Percentiles rank a stretch among this genome's conserved stretches.
phyloP scores from a whole-genome alignment of 2,329 filamentous ascomycete genomes.

The Calonectria hawksworthii region DNA sequence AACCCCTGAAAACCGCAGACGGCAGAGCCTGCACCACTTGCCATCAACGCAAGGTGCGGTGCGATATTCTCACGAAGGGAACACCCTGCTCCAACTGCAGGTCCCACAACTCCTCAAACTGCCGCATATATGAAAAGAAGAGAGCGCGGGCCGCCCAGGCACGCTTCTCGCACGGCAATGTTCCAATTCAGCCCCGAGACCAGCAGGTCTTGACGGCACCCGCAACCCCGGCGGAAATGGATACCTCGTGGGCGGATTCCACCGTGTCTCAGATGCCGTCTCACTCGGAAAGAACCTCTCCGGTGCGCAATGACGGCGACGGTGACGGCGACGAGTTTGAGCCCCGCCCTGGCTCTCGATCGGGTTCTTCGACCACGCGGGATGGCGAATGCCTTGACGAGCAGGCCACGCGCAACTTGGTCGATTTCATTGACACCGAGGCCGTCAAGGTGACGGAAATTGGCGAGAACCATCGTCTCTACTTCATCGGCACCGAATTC shows the following conservation, averaged over 20 bases:
- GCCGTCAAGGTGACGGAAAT: conserved; percentile 61
- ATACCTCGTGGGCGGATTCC: conserved; percentile 31
- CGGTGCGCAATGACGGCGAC: neutral
- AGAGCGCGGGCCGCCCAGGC: conserved; percentile 52
- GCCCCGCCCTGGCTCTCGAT: conserved; percentile 24
- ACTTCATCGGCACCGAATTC: conserved; percentile 68
- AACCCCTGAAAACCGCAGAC: conserved; percentile 38
- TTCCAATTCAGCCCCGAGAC: conserved; percentile 61
- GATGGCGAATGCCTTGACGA: conserved; percentile 54
- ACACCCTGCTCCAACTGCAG: conserved; percentile 64
- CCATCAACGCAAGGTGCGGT: conserved; percentile 65
- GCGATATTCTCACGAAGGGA: conserved; percentile 62
- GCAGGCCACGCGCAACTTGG: conserved; percentile 58
- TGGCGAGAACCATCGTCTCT: conserved; percentile 61
- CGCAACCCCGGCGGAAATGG: conserved; percentile 34
- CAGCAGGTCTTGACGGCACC: conserved; percentile 50
- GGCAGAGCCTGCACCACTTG: conserved; percentile 62
- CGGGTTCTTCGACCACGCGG: conserved; percentile 26
- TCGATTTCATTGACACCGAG: conserved; percentile 65
- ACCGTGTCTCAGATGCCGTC: neutral
- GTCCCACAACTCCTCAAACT: conserved; percentile 56
- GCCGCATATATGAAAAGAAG: conserved; percentile 65
- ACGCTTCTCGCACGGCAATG: conserved; percentile 46
- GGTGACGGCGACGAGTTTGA: neutral
- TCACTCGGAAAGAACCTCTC: conserved; percentile 11